Evolutionary conservation across 768 basidiomycete species (phyloP), one percentile per base, ranked within the genome.

Genomic region (Macrocybe gigantea): DNA sequence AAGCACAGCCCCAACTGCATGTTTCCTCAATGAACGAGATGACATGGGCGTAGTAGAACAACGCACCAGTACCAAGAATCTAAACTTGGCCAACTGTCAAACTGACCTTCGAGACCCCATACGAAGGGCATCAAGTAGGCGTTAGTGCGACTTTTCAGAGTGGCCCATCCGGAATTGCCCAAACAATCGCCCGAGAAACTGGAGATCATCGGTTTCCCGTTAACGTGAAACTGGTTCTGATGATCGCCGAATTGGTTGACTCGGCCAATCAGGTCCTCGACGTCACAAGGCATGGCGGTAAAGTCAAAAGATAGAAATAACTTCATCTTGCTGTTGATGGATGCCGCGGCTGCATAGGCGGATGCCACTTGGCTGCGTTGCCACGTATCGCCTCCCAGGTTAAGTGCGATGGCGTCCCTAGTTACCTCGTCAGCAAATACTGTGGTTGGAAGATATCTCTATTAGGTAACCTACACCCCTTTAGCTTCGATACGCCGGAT

Each of bases 161-260:
- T 59, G 54, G 59, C 60, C 76, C 76, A 77, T 32, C 73, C 75
- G 2, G 50, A 64, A 45, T 72, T 69, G 3, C 83, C 83, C 46
- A 88, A 73, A 36, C 75, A 78, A 53, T 77, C 78, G 36, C 79
- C 85, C 44, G 70, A 66, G 56, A 78, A 87, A 14, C 82, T 83
- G 7, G 80, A 82, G 3, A 84, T 72, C 55, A 85, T 71, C 3
- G 71, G 65, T 56, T 75, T 77, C 8, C 74, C 75, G 41, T 78
- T 63, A 47, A 78, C 70, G 29, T 63, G 71, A 58, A 82, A 75
- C 56, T 86, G 83, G 47, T 67, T 74, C 0, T 77, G 72, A 54
- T 83, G 74, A 4, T 57, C 54, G 2, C 71, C 63, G 52, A 78
- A 83, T 10, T 62, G 65, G 6, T 72, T 71, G 46, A 79, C 71